These are phyloP conservation scores for Fragosphaeria purpurea DNA, from an alignment of 2,329 filamentous ascomycete genomes.

Conservation along the genomic window DNA sequence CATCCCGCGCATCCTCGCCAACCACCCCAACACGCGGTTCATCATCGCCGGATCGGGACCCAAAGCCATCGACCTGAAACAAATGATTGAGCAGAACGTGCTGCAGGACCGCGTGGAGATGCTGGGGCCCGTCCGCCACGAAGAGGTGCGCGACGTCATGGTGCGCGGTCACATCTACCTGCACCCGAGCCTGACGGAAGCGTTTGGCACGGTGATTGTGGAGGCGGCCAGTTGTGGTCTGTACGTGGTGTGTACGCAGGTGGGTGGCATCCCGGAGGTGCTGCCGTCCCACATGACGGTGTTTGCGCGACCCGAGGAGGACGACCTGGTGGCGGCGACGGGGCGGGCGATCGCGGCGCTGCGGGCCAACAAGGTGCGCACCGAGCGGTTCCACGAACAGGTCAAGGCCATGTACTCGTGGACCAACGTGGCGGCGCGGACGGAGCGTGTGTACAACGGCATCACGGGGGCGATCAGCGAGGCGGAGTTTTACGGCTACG, in stretches of 20 bases:
- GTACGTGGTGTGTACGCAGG: constrained; percentile 92
- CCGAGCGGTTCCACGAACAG: constrained; percentile 91
- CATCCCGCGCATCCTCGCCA: constrained; percentile 82
- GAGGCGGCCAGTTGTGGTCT: constrained; percentile 92
- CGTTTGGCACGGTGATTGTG: constrained; percentile 95
- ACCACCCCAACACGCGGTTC: constrained; percentile 88
- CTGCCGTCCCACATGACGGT: constrained; percentile 94
- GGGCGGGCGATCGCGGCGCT: constrained; percentile 80
- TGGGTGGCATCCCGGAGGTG: constrained; percentile 94
- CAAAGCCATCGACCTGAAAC: constrained; percentile 94
- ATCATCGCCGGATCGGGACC: constrained; percentile 93
- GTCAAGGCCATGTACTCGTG: constrained; percentile 99
- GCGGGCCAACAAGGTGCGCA: constrained; percentile 75
- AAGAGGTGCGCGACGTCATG: constrained; percentile 97
- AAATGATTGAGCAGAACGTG: constrained; percentile 94
- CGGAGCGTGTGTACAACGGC: constrained; percentile 89
- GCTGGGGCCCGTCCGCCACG: constrained; percentile 83
- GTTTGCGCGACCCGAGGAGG: constrained; percentile 93
- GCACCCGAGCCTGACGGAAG: constrained; percentile 88
- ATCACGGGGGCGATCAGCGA: constrained; percentile 80
- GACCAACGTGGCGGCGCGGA: constrained; percentile 88
- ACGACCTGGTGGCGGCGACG: constrained; percentile 84
- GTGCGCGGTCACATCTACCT: constrained; percentile 93
- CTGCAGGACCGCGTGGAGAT: constrained; percentile 89
- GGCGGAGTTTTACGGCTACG: constrained; percentile 79